phyloP scores from a whole-genome alignment of 148 eudicot genomes.

The Rhododendron ovatum region DNA sequence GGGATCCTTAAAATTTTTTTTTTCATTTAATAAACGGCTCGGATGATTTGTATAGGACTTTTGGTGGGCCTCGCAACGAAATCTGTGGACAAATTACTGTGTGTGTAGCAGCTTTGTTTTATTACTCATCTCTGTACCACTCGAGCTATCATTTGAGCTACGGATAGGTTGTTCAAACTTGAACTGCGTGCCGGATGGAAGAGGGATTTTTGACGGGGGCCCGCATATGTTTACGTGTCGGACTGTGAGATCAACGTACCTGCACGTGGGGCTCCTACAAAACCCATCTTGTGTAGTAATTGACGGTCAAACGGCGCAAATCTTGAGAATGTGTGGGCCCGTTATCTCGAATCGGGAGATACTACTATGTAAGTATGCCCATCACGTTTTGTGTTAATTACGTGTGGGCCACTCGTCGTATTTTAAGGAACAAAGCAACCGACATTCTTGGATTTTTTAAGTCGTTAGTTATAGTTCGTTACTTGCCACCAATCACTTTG shows the following conservation, averaged over 20 bases:
- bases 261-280: neutral
- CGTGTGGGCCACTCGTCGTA: neutral
- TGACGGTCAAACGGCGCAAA: constrained; percentile 4
- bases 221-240: neutral
- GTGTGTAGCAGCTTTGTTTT: too few species aligned
- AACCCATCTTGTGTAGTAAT: neutral
- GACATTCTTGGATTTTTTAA: neutral
- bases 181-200: neutral
- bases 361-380: neutral
- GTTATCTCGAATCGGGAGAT: neutral
- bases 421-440: neutral
- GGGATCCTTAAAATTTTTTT: too few species aligned
- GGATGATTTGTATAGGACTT: too few species aligned
- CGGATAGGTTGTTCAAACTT: neutral
- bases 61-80: too few species aligned
- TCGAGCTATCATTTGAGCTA: too few species aligned
- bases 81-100: too few species aligned
- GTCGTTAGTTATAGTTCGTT: neutral
- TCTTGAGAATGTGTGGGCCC: neutral
- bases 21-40: too few species aligned
- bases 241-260: neutral
- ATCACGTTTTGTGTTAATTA: neutral
- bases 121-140: too few species aligned
- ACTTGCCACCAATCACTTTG: neutral
- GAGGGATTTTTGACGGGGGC: neutral